These are phyloP conservation scores for Asterella californica DNA, from an alignment of 225 moss, liverwort and hornwort genomes.

Conservation along the genomic window DNA sequence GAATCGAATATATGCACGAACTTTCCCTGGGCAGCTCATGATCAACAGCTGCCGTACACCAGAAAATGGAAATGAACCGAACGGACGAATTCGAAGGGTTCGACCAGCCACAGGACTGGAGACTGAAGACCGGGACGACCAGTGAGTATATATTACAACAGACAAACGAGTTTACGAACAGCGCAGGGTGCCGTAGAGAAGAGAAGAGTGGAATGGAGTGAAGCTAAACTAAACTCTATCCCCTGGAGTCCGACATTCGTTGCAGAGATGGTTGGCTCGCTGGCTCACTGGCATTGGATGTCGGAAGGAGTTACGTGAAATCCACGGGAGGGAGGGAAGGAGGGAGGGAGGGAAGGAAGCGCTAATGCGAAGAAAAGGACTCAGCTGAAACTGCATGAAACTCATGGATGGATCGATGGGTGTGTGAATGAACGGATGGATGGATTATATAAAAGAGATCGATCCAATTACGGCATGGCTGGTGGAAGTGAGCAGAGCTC, in stretches of 20 bases:
- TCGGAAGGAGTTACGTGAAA: constrained; percentile 1
- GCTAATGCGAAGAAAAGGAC: neutral
- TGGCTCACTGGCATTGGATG: neutral
- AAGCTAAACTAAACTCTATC: neutral
- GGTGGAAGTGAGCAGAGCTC: neutral
- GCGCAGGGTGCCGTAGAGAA: neutral
- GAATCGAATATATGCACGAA: neutral
- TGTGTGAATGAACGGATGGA: too few species aligned
- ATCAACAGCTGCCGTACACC: too few species aligned
- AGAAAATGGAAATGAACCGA: too few species aligned
- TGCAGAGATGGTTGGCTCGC: neutral
- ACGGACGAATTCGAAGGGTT: too few species aligned
- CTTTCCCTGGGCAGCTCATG: too few species aligned
- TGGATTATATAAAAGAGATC: too few species aligned
- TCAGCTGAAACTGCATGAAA: too few species aligned
- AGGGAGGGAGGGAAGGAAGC: neutral
- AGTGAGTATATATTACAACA: too few species aligned
- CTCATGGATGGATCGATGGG: neutral
- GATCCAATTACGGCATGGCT: neutral
- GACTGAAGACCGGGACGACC: too few species aligned
- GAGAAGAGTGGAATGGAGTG: neutral
- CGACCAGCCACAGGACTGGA: too few species aligned
- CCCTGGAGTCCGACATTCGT: constrained; percentile 1
- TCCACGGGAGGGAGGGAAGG: neutral
- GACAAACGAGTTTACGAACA: too few species aligned